Conservation (phyloP, 352 stramenopile genomes). For the Aphanomyces stellatus region DNA sequence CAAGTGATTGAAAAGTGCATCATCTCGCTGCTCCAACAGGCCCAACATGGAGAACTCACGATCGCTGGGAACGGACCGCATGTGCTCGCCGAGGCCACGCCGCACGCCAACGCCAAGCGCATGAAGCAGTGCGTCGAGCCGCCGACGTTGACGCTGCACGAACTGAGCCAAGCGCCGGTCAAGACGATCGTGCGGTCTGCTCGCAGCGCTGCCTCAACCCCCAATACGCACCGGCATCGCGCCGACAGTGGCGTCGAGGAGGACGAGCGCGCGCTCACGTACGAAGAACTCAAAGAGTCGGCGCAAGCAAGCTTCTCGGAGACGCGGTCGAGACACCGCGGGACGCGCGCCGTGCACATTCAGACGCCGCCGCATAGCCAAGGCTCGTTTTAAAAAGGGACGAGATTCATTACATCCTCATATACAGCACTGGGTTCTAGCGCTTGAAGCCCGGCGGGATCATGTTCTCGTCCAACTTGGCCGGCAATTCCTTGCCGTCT, state of each 20-base stretch:
- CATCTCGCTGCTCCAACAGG: slow-evolving; percentile 47
- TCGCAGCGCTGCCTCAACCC: not conserved
- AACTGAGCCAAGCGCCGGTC: not conserved
- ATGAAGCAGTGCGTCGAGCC: slow-evolving; percentile 7
- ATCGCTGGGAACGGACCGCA: not conserved
- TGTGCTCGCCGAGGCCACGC: slow-evolving; percentile 3
- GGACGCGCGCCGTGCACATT: too few relatives aligned
- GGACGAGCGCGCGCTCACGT: slow-evolving; percentile 57
- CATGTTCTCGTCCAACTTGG: slow-evolving; percentile 39
- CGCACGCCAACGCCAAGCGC: slow-evolving; percentile 4
- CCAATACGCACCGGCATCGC: not conserved
- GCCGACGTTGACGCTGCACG: not conserved
- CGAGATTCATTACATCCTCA: too few relatives aligned
- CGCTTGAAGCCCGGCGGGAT: slow-evolving; percentile 38
- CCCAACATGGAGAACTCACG: slow-evolving; percentile 21
- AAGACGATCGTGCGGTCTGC: not conserved
- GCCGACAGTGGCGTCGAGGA: slow-evolving; percentile 26
- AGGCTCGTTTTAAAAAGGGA: too few relatives aligned
- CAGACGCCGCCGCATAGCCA: too few relatives aligned
- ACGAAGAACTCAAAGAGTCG: slow-evolving; percentile 61
- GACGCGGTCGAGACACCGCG: not conserved
- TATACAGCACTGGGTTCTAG: too few relatives aligned
- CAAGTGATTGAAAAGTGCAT: slow-evolving; percentile 66
- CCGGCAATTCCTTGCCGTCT: slow-evolving; percentile 59
- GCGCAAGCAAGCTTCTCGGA: slow-evolving; percentile 19